Base-by-base conservation (phyloP, 768 basidiomycete species). In the Kwoniella newhampshirensis region DNA sequence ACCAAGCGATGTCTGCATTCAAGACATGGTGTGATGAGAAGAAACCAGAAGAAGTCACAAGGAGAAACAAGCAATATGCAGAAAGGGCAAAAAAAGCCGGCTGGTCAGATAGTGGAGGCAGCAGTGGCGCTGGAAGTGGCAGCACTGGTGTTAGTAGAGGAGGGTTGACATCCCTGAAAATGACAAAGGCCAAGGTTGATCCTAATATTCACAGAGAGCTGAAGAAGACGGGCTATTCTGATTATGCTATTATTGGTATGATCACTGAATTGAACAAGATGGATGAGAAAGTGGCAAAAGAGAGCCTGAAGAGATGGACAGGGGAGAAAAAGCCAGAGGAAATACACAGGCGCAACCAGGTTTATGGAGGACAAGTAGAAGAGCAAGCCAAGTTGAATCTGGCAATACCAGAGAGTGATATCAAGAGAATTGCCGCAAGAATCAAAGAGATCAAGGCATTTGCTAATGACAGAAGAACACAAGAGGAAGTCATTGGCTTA, bases 131-230 rank as follows among this genome's bases (percentile, higher is more conserved):
- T 20, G 26, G 21, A 12, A 44, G 52, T 45, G 52, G 52, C n/a
- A 6, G 12, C 15, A 32, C 49, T 30, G 11, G 7, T 21, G 18
- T 37, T 2, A 55, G 9, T 39, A 55, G 37, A 39, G 11, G 8
- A 55, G 41, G 46, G 37, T 55, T 28, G 54, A 35, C 30, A 48
- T 56, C 18, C 39, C 45, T 18, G 46, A 49, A 5, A 30, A 18
- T 49, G 30, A 23, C 13, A 32, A 35, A 44, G 18, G 41, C 47
- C 13, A 32, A 42, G 1, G n/a, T 49, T 1, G 20, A 30, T 9
- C 17, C 36, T 20, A 27, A 42, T 7, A 15, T 25, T 20, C 37
- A 49, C 17, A 32, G 43, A n/a, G 43, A 35, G 32, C 32, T 32
- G 6, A 32, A 32, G 32, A 32, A 32, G 13, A 13, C 32, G 7